phyloP scores from a whole-genome alignment of 2,329 filamentous ascomycete species.

The Talaromyces sp. region DNA sequence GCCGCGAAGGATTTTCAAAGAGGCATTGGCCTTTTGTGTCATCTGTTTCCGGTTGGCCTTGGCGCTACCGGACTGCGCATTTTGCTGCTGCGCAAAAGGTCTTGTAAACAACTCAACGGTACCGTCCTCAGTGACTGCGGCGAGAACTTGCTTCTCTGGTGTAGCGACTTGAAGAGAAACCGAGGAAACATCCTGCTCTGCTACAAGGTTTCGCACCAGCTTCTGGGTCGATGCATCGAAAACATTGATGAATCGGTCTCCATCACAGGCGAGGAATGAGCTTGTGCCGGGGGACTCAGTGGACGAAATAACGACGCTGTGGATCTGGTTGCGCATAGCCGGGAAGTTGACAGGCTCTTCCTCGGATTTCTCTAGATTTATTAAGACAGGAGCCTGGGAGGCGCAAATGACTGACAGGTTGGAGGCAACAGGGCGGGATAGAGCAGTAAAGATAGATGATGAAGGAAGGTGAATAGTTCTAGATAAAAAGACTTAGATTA shows the following conservation, averaged over 20 bases:
- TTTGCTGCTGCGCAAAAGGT: slow-evolving; percentile 45
- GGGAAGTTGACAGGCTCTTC: slow-evolving; percentile 47
- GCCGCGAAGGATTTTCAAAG: slow-evolving; percentile 49
- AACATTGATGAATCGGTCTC: slow-evolving; percentile 54
- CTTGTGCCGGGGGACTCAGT: slow-evolving; percentile 36
- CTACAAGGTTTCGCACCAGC: slow-evolving; percentile 52
- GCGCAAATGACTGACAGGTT: slow-evolving; percentile 52
- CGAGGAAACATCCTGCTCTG: slow-evolving; percentile 49
- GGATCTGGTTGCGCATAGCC: slow-evolving; percentile 54
- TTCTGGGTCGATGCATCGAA: slow-evolving; percentile 49
- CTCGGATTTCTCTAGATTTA: slow-evolving; percentile 45
- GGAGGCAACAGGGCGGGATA: slow-evolving; percentile 45
- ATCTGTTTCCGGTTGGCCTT: slow-evolving; percentile 50
- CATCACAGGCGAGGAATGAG: slow-evolving; percentile 53
- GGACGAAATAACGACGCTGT: slow-evolving; percentile 49
- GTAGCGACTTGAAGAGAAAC: slow-evolving; percentile 38
- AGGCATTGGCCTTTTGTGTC: slow-evolving; percentile 49
- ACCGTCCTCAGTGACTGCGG: slow-evolving; percentile 52
- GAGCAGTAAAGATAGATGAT: slow-evolving; percentile 40
- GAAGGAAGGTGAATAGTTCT: slow-evolving; percentile 50
- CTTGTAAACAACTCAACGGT: slow-evolving; percentile 54
- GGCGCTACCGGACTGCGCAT: slow-evolving; percentile 38
- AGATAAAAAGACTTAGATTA: slow-evolving; percentile 10
- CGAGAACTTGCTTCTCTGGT: slow-evolving; percentile 46
- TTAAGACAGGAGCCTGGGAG: slow-evolving; percentile 52